Evolutionary conservation across 140 eudicot species (phyloP).

Genomic region (Cichorium intybus): DNA sequence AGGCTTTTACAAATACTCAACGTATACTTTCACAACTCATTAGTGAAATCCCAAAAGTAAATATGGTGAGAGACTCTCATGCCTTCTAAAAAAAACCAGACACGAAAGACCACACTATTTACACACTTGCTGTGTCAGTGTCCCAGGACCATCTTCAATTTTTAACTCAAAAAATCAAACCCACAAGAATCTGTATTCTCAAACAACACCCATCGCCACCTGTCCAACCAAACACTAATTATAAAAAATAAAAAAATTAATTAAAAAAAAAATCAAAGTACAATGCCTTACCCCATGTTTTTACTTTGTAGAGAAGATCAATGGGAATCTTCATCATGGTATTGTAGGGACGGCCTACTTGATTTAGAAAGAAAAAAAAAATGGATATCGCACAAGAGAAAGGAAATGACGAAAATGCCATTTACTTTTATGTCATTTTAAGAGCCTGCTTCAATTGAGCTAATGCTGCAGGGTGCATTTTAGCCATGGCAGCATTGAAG

Average conservation of each 20-base stretch:
- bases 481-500: slow-evolving; percentile 71
- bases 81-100: slow-evolving; percentile 45
- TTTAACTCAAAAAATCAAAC: slow-evolving; percentile 26
- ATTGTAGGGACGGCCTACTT: slow-evolving; percentile 22
- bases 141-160: slow-evolving; percentile 26
- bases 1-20: slow-evolving; percentile 15
- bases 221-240: slow-evolving; percentile 24
- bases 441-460: slow-evolving; percentile 87
- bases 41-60: slow-evolving; percentile 26
- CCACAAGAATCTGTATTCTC: slow-evolving; percentile 31
- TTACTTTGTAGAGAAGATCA: slow-evolving; percentile 11
- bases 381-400: slow-evolving; percentile 12
- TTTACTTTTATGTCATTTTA: slow-evolving; percentile 57
- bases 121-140: slow-evolving; percentile 32
- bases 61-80: slow-evolving; percentile 38
- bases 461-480: slow-evolving; percentile 89
- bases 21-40: slow-evolving; percentile 25
- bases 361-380: slow-evolving; percentile 5
- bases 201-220: slow-evolving; percentile 26
- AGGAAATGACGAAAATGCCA: neutral
- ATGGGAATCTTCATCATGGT: slow-evolving; percentile 4
- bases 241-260: neutral
- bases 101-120: slow-evolving; percentile 69
- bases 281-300: slow-evolving; percentile 18
- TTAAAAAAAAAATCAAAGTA: too few relatives aligned